Percentiles rank a stretch among this genome's conserved stretches.
These are phyloP conservation scores for Auricularia cornea DNA, from an alignment of 768 basidiomycete genomes.

Conservation along the genomic window DNA sequence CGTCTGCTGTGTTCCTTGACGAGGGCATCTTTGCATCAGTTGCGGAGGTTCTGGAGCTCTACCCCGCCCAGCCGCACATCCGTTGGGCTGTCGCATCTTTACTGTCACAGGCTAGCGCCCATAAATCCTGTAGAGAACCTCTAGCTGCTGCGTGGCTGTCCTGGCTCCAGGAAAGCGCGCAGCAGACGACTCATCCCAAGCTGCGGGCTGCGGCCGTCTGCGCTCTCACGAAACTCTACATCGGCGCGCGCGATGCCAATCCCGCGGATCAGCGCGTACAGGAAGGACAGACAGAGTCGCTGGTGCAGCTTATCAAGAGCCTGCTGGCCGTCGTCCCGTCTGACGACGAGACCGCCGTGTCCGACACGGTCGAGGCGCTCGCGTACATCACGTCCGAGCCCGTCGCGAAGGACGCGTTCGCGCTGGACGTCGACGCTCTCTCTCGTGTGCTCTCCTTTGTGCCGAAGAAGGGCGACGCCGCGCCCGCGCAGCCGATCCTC, in stretches of 20 bases:
- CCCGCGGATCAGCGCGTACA: slow-evolving; percentile 22
- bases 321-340: slow-evolving; percentile 34
- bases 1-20: slow-evolving; percentile 52
- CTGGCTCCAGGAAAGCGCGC: slow-evolving; percentile 62
- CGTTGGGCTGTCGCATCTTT: slow-evolving; percentile 61
- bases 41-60: slow-evolving; percentile 64
- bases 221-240: slow-evolving; percentile 70
- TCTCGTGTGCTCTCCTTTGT: slow-evolving; percentile 47
- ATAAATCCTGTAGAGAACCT: slow-evolving; percentile 59
- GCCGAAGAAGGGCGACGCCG: slow-evolving; percentile 22
- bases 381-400: slow-evolving; percentile 71
- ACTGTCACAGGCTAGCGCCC: slow-evolving; percentile 65
- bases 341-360: slow-evolving; percentile 33
- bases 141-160: slow-evolving; percentile 46
- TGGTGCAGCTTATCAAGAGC: slow-evolving; percentile 49
- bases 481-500: slow-evolving; percentile 1
- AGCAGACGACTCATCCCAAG: slow-evolving; percentile 34
- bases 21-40: slow-evolving; percentile 59
- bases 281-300: slow-evolving; percentile 31
- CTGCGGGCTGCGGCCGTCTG: slow-evolving; percentile 59
- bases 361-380: slow-evolving; percentile 73
- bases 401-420: slow-evolving; percentile 52
- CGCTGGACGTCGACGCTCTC: slow-evolving; percentile 46
- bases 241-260: slow-evolving; percentile 41
- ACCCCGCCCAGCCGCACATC: slow-evolving; percentile 39